Conservation (phyloP, 768 basidiomycete genomes). For the Myochromella boudieri region DNA sequence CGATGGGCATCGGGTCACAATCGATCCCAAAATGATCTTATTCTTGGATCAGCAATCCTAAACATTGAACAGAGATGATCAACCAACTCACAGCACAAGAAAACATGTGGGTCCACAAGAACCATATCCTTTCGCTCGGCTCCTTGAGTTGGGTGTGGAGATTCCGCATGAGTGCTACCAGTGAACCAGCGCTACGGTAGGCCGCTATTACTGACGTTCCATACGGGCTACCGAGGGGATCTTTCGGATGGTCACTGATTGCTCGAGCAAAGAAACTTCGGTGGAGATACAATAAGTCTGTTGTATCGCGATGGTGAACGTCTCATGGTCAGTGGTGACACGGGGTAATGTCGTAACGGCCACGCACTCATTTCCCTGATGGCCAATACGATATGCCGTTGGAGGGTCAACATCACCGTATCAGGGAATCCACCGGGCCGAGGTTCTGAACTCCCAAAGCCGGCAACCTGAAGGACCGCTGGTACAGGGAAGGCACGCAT, state of each 20-base stretch:
- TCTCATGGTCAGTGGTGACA: neutral
- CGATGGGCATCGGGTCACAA: slow-evolving; percentile 76
- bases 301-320: neutral
- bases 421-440: slow-evolving; percentile 46
- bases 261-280: slow-evolving; percentile 75
- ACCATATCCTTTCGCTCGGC: slow-evolving; percentile 66
- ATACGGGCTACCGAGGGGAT: slow-evolving; percentile 70
- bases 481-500: slow-evolving; percentile 69
- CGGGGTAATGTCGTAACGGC: slow-evolving; percentile 4
- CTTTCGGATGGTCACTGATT: slow-evolving; percentile 71
- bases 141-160: slow-evolving; percentile 64
- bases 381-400: slow-evolving; percentile 67
- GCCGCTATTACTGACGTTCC: slow-evolving; percentile 75
- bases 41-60: slow-evolving; percentile 1
- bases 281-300: slow-evolving; percentile 70
- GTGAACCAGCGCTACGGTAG: slow-evolving; percentile 69
- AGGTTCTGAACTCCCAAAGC: slow-evolving; percentile 58
- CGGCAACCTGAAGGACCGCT: slow-evolving; percentile 63
- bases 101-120: slow-evolving; percentile 61
- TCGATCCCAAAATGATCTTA: slow-evolving; percentile 73
- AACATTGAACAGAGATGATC: slow-evolving; percentile 3
- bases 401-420: slow-evolving; percentile 54
- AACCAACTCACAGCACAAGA: slow-evolving; percentile 57
- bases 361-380: slow-evolving; percentile 68
- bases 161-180: slow-evolving; percentile 70